Percentiles rank a stretch among this genome's conserved stretches.
Conservation (phyloP, 805 yeast genomes). For the Brettanomyces bruxellensis region DNA sequence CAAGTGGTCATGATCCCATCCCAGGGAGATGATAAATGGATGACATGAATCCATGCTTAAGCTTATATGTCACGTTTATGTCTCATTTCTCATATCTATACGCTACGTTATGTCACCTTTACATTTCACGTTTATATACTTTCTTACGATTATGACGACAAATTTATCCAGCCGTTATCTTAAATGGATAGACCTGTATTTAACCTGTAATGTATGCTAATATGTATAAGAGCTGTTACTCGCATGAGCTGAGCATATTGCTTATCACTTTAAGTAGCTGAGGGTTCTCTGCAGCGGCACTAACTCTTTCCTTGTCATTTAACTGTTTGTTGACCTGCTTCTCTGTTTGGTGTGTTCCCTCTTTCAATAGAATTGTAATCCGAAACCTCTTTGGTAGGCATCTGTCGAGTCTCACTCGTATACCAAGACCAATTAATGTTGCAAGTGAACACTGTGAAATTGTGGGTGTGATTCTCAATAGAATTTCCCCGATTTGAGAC, state of each 20-base stretch:
- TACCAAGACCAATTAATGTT: conserved; percentile 90
- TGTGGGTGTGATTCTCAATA: conserved; percentile 88
- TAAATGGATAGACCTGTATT: too few relatives aligned
- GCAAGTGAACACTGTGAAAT: conserved; percentile 97
- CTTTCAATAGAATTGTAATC: conserved; percentile 68
- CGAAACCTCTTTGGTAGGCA: conserved; percentile 80
- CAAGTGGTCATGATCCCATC: too few relatives aligned
- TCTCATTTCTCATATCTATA: too few relatives aligned
- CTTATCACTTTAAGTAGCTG: conserved; percentile 85
- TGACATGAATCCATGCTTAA: too few relatives aligned
- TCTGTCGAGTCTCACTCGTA: conserved; percentile 84
- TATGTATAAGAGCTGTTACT: neutral
- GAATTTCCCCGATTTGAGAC: conserved; percentile 58
- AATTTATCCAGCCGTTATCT: too few relatives aligned
- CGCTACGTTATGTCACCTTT: too few relatives aligned
- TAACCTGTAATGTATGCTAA: too few relatives aligned
- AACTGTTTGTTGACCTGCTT: conserved; percentile 92
- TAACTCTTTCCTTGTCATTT: conserved; percentile 94
- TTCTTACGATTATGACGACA: too few relatives aligned
- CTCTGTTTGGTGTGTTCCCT: conserved; percentile 94
- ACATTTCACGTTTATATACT: too few relatives aligned
- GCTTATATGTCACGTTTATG: too few relatives aligned
- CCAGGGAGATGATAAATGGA: too few relatives aligned
- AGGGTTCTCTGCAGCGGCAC: conserved; percentile 97
- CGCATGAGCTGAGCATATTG: conserved; percentile 85